Conservation (phyloP, 2,329 filamentous ascomycete species). For the Arthroderma sp. region DNA sequence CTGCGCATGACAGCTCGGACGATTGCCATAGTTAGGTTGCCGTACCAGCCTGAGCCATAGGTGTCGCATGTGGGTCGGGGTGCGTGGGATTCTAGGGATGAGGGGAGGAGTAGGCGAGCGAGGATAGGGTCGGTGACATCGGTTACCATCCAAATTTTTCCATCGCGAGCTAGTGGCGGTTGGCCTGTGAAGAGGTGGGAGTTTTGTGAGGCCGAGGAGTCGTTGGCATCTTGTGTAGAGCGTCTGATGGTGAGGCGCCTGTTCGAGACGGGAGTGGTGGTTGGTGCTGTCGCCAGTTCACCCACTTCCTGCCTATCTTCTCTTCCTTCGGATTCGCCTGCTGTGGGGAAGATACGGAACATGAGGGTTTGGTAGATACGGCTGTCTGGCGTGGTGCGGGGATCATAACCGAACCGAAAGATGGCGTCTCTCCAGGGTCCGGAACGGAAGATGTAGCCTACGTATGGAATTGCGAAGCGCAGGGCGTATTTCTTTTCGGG, state of each 20-base stretch:
- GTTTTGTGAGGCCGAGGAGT: constrained; percentile 7
- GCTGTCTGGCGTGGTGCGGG: constrained; percentile 60
- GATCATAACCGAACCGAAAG: constrained; percentile 75
- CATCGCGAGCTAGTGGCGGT: constrained; percentile 55
- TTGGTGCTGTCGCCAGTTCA: constrained; percentile 1
- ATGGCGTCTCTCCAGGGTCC: constrained; percentile 87
- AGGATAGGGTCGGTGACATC: constrained; percentile 77
- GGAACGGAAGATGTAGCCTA: constrained; percentile 82
- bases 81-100: constrained; percentile 38
- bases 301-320: constrained; percentile 12
- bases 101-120: constrained; percentile 48
- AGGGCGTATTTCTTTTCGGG: constrained; percentile 46
- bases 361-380: constrained; percentile 79
- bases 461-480: constrained; percentile 66
- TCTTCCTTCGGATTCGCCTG: constrained; percentile 17
- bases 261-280: constrained; percentile 11
- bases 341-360: constrained; percentile 51
- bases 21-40: constrained; percentile 68
- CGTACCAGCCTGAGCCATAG: constrained; percentile 66
- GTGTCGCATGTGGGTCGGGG: constrained; percentile 47
- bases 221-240: constrained; percentile 6
- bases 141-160: constrained; percentile 88
- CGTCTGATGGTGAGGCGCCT: constrained; percentile 17
- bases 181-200: constrained; percentile 72
- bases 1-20: constrained; percentile 76